A percentile compares a stretch with the other conserved stretches of the same genome.
Evolutionary conservation across 495 filamentous ascomycete species (phyloP).

Genomic region (Lepidopterella palustris): DNA sequence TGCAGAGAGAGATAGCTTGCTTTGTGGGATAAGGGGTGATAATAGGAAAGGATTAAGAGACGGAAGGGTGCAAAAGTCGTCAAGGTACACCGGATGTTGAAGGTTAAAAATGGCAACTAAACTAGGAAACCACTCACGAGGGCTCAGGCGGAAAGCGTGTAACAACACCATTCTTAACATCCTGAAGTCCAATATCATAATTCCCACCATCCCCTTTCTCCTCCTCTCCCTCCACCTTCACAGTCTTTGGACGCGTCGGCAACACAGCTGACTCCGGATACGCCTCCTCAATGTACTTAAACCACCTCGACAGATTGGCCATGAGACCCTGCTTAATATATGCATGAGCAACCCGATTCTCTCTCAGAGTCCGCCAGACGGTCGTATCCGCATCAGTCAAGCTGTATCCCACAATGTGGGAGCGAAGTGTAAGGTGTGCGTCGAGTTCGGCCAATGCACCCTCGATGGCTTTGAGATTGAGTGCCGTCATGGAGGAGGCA

Average conservation of each 20-base stretch:
- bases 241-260: constrained; percentile 44
- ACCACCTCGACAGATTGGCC: constrained; percentile 81
- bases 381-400: constrained; percentile 72
- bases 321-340: constrained; percentile 73
- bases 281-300: constrained; percentile 72
- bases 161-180: constrained; percentile 82
- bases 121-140: constrained; percentile 51
- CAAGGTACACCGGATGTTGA: too few relatives aligned
- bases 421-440: constrained; percentile 77
- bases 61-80: too few relatives aligned
- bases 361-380: constrained; percentile 78
- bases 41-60: too few relatives aligned
- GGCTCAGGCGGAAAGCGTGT: constrained; percentile 95
- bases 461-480: constrained; percentile 77
- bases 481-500: constrained; percentile 45
- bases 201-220: constrained; percentile 74
- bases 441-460: constrained; percentile 70
- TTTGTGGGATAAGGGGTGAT: too few relatives aligned
- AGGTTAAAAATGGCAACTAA: too few relatives aligned
- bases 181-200: constrained; percentile 84
- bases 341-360: constrained; percentile 75
- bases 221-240: constrained; percentile 51
- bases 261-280: constrained; percentile 51
- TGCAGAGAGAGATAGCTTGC: too few relatives aligned
- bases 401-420: constrained; percentile 76